Conservation (phyloP, 805 yeast species). For the Barnettozyma sucrosica region DNA sequence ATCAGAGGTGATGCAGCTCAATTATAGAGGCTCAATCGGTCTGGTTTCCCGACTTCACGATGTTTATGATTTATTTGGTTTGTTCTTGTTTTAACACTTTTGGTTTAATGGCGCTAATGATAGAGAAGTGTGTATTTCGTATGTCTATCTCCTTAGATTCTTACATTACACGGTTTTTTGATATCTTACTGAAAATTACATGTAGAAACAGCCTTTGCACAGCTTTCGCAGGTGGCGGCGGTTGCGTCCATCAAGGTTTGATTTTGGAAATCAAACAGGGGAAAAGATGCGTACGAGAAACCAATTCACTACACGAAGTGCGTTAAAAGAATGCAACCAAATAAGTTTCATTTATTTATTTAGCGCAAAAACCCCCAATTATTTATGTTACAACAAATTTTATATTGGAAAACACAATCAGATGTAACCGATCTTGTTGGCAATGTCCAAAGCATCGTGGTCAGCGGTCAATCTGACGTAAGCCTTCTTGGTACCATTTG, state of each 20-base stretch:
- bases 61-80: background rate
- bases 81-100: background rate
- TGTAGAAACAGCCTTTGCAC: no score
- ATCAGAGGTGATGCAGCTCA: conserved; percentile 14
- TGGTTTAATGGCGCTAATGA: background rate
- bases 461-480: conserved; percentile 98
- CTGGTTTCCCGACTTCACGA: background rate
- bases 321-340: background rate
- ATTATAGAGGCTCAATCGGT: background rate
- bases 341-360: background rate
- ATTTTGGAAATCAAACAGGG: no score
- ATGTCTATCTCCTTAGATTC: background rate
- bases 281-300: background rate
- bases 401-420: conserved; percentile 37
- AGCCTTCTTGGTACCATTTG: conserved; percentile 99
- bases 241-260: no score
- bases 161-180: background rate
- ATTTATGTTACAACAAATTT: conserved; percentile 11
- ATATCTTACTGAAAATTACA: no score
- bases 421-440: conserved; percentile 99
- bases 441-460: conserved; percentile 98
- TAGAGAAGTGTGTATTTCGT: background rate
- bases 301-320: background rate
- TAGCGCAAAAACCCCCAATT: conserved; percentile 3
- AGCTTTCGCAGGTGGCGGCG: no score